Evolutionary conservation across 345 rosid genomes (phyloP).

Genomic region (Acer yangbiense): DNA sequence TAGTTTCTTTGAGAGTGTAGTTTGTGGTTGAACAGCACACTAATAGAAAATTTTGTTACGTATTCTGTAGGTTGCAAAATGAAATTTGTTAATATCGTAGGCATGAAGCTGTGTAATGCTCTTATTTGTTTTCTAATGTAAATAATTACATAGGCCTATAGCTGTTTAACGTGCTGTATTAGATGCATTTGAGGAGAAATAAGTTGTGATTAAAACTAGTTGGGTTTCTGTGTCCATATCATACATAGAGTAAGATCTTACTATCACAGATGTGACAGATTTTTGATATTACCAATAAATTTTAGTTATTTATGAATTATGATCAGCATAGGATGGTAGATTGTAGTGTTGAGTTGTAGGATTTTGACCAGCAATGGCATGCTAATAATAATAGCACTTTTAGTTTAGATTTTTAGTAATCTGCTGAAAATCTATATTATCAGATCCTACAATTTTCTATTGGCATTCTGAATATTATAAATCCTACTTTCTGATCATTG

Average conservation of each 20-base stretch:
- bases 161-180: neutral
- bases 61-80: neutral
- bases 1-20: neutral
- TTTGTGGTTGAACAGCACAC: neutral
- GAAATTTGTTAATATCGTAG: neutral
- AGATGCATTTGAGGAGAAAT: neutral
- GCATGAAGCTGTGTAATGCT: neutral
- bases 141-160: neutral
- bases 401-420: neutral
- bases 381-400: neutral
- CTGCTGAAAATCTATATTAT: neutral
- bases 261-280: neutral
- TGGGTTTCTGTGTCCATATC: neutral
- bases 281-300: neutral
- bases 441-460: neutral
- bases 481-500: no score
- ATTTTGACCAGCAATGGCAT: neutral
- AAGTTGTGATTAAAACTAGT: neutral
- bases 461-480: neutral
- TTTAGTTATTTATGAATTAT: neutral
- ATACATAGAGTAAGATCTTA: neutral
- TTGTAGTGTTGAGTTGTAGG: neutral
- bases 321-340: neutral
- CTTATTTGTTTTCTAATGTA: neutral
- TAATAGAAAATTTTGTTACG: neutral